Evolutionary conservation across 73 alveolate species (phyloP).

Genomic region (Blepharisma japonicum): DNA sequence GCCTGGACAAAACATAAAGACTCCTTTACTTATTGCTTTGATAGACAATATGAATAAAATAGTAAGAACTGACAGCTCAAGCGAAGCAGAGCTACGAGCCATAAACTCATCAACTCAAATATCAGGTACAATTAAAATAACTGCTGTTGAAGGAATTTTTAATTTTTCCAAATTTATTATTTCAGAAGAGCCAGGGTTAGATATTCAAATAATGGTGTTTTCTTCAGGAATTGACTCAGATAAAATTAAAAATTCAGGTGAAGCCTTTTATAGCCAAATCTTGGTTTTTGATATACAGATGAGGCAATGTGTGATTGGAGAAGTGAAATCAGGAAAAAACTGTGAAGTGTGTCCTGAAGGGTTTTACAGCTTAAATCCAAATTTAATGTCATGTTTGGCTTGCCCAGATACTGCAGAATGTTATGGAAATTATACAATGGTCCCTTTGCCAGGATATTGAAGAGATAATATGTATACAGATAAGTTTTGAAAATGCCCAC

Average conservation of each 20-base stretch:
- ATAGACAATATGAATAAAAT: not conserved
- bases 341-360: conserved; percentile 4
- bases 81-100: not conserved
- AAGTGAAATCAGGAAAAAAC: not conserved
- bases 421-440: conserved; percentile 35
- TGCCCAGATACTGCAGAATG: conserved; percentile 32
- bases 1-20: not conserved
- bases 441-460: conserved; percentile 48
- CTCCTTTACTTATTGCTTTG: not conserved
- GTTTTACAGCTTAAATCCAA: not conserved
- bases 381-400: conserved; percentile 1
- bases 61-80: conserved; percentile 14
- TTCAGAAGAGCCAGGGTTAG: not conserved
- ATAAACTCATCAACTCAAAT: not conserved
- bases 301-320: not conserved
- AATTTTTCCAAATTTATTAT: conserved; percentile 1
- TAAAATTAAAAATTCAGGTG: not conserved
- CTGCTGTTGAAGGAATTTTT: conserved; percentile 6
- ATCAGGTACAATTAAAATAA: not conserved
- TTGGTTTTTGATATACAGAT: not conserved
- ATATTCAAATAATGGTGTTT: too few relatives aligned
- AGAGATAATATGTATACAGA: not conserved
- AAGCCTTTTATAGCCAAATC: not conserved
- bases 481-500: conserved; percentile 31
- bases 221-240: too few relatives aligned